Evolutionary conservation across 1,284 basidiomycete genomes (phyloP), one percentile per base, ranked within the genome.

Genomic region (Porodaedalea pini): DNA sequence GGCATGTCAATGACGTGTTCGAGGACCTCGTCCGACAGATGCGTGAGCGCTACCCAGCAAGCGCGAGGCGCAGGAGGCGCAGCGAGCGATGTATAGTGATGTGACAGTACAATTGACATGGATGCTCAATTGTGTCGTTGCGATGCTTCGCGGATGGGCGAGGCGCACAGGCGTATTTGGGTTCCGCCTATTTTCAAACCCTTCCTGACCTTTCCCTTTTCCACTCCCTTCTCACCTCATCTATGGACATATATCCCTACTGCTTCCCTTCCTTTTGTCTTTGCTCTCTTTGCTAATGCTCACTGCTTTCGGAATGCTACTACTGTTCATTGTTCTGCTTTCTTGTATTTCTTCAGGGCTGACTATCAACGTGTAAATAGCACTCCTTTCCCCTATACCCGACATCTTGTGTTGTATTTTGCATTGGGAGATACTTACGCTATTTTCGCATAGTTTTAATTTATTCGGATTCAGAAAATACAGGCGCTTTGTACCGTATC

Each of bases 1-100:
- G 88, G 86, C 84, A 92, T 66, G 79, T 93, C 51, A 73, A 74
- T 8, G 87, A 89, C 44, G 88, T 89, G 10, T 93, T 94, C 67
- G 83, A 90, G 62, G 88, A 90, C 61, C 76, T 93, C 36, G 72
- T 90, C 45, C 77, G 81, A 60, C 89, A 90, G 66, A 88, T 93
- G 86, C 78, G 85, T 36, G 69, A 66, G 56, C 76, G 77, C 59
- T 87, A 85, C 68, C 86, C 87, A 15, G 66, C 74, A 57, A 79
- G 80, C 17, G 61, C 65, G 21, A 78, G 71, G 67, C 77, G 71
- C 66, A 68, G 67, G 62, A 72, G 71, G 59, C 73, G 70, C 17
- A 27, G 51, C 13, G 61, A 59, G 2, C 54, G 49, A 36, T 88
- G 86, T 68, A 73, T 80, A 50, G 72, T 86, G 60, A 85, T 88